These are phyloP conservation scores for Henningerozyma blattae DNA, from an alignment of 805 yeast species.

Conservation along the genomic window DNA sequence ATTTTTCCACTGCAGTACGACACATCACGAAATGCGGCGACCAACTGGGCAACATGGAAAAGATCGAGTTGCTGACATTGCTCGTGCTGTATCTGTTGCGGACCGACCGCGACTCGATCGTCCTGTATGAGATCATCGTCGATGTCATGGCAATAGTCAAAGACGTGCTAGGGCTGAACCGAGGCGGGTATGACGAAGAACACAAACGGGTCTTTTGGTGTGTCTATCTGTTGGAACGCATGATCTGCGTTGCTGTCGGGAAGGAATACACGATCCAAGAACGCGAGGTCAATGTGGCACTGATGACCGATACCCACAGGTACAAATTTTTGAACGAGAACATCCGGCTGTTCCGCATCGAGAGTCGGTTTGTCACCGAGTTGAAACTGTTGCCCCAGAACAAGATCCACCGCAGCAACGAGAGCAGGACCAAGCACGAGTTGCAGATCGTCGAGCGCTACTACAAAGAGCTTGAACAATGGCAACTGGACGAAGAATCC, in stretches of 20 bases:
- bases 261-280: slow-evolving; percentile 43
- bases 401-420: no score
- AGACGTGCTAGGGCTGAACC: slow-evolving; percentile 16
- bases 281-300: slow-evolving; percentile 36
- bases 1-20: slow-evolving; percentile 48
- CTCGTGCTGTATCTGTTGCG: slow-evolving; percentile 44
- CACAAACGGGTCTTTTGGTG: slow-evolving; percentile 53
- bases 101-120: slow-evolving; percentile 48
- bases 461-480: no score
- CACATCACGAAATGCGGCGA: slow-evolving; percentile 37
- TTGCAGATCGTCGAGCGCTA: no score
- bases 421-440: no score
- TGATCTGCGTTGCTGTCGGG: slow-evolving; percentile 52
- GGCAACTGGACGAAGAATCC: no score
- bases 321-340: no score
- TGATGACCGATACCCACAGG: slow-evolving; percentile 17
- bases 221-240: slow-evolving; percentile 44
- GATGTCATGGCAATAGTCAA: slow-evolving; percentile 38
- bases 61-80: slow-evolving; percentile 40
- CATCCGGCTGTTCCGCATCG: no score
- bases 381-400: no score
- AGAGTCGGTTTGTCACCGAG: no score
- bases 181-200: slow-evolving; percentile 22
- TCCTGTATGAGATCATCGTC: slow-evolving; percentile 38
- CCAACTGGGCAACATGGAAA: slow-evolving; percentile 30